These are phyloP conservation scores for Paramyrothecium roridum DNA, from an alignment of 2,329 filamentous ascomycete species.

Conservation along the genomic window DNA sequence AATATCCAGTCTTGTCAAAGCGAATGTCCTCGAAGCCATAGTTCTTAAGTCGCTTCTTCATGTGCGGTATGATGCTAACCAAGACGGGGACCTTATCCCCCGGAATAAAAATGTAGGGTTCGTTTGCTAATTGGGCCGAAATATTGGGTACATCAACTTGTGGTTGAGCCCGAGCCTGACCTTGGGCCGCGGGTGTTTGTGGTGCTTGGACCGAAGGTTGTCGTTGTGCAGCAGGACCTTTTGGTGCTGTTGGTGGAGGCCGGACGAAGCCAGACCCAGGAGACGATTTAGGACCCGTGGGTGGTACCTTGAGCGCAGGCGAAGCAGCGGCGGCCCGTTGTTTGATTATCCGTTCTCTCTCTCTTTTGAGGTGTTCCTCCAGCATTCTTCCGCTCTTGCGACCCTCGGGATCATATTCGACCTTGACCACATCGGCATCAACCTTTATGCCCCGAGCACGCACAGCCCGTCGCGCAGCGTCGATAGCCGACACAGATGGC, in stretches of 20 bases:
- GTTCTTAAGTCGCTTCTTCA: constrained; percentile 84
- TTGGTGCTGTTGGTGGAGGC: constrained; percentile 81
- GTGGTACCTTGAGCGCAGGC: constrained; percentile 26
- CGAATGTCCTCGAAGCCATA: constrained; percentile 80
- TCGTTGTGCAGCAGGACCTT: constrained; percentile 68
- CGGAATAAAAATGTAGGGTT: constrained; percentile 90
- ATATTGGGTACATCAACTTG: constrained; percentile 66
- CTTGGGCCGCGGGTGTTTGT: constrained; percentile 24
- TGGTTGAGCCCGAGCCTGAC: constrained; percentile 30
- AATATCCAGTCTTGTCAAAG: constrained; percentile 84
- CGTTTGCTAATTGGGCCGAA: constrained; percentile 65
- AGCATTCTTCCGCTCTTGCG: constrained; percentile 77
- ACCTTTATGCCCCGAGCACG: constrained; percentile 75
- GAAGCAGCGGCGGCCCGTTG: constrained; percentile 24
- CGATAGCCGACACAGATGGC: constrained; percentile 61
- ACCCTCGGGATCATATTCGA: constrained; percentile 83
- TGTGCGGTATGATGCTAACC: constrained; percentile 78
- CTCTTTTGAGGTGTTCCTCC: constrained; percentile 67
- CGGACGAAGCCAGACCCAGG: constrained; percentile 23
- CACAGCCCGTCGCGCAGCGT: constrained; percentile 78
- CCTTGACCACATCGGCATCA: constrained; percentile 71
- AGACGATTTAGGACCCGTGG: constrained; percentile 33
- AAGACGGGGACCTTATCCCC: constrained; percentile 84
- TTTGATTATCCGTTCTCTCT: constrained; percentile 56
- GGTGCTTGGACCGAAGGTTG: constrained; percentile 23